A percentile compares a stretch with the other conserved stretches of the same genome.
These are phyloP conservation scores for Coemansia sp. DNA, from an alignment of 192 early-diverging fungal species.

Conservation along the genomic window DNA sequence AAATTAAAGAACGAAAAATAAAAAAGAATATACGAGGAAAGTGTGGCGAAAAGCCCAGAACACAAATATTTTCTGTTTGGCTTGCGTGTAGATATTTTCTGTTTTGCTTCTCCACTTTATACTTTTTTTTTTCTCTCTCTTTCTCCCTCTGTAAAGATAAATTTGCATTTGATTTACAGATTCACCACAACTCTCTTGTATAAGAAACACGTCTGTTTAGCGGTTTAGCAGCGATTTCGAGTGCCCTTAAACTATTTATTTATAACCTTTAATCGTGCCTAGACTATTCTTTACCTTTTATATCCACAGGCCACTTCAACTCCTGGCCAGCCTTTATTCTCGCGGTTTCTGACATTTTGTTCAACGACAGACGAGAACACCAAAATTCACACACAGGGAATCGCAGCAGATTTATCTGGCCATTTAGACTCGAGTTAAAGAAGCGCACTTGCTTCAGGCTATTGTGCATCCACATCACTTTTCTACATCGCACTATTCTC, in stretches of 20 bases:
- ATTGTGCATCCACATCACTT: not conserved
- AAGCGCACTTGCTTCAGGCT: not conserved
- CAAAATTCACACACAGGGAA: not conserved
- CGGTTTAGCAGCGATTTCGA: not conserved
- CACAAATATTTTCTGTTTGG: not conserved
- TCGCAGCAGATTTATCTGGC: not conserved
- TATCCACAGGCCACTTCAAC: not conserved
- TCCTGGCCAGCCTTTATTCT: not conserved
- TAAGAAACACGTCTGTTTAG: not conserved
- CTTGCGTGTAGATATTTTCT: not conserved
- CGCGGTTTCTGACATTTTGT: not conserved
- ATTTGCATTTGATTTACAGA: too few species aligned
- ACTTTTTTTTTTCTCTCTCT: conserved; percentile 10
- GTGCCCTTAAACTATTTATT: not conserved
- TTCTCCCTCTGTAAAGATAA: not conserved
- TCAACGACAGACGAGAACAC: not conserved
- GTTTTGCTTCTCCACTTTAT: too few species aligned
- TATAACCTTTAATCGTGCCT: too few species aligned
- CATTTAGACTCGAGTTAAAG: not conserved
- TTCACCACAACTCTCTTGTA: not conserved
- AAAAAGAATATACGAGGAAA: not conserved
- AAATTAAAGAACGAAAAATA: not conserved
- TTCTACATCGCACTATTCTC: not conserved
- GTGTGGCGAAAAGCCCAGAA: conserved; percentile 4
- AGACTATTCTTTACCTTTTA: not conserved